Evolutionary conservation across 495 filamentous ascomycete genomes (phyloP).

Genomic region (Geopyxis carbonaria): DNA sequence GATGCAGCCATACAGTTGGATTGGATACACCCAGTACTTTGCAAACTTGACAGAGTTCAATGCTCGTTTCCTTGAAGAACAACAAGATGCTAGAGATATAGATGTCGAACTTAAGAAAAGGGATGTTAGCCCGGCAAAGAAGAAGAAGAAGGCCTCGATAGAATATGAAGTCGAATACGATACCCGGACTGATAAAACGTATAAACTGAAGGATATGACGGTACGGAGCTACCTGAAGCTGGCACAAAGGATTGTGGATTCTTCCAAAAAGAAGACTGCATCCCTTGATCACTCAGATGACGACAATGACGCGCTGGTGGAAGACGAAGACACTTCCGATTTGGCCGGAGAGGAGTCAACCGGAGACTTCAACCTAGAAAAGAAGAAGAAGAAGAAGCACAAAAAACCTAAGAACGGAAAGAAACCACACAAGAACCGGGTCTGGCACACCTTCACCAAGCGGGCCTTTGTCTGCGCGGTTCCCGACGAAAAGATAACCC

Average conservation of each 20-base stretch:
- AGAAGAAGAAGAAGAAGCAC: constrained; percentile 32
- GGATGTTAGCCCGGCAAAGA: constrained; percentile 39
- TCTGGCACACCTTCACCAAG: constrained; percentile 59
- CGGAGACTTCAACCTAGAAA: constrained; percentile 23
- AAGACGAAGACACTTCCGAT: constrained; percentile 3
- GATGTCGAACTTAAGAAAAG: constrained; percentile 20
- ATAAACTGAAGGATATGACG: constrained; percentile 65
- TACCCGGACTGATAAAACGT: constrained; percentile 57
- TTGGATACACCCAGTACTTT: constrained; percentile 76
- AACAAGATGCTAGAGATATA: too few relatives aligned
- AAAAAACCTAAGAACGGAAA: constrained; percentile 31
- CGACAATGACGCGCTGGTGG: constrained; percentile 15
- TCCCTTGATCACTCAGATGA: constrained; percentile 13
- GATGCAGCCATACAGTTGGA: constrained; percentile 57
- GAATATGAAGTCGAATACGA: constrained; percentile 73
- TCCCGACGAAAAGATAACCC: neutral
- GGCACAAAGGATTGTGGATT: constrained; percentile 51
- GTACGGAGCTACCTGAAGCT: constrained; percentile 65
- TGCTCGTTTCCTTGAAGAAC: too few relatives aligned
- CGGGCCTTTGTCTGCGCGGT: constrained; percentile 66
- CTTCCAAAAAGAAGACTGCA: constrained; percentile 21
- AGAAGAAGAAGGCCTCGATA: constrained; percentile 40
- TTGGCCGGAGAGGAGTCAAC: constrained; percentile 7
- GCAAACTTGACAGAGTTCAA: constrained; percentile 85
- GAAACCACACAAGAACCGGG: constrained; percentile 33